A percentile compares a stretch with the other conserved stretches of the same genome.
Conservation (phyloP, 2,329 filamentous ascomycete species). For the Sarocladium strictum region DNA sequence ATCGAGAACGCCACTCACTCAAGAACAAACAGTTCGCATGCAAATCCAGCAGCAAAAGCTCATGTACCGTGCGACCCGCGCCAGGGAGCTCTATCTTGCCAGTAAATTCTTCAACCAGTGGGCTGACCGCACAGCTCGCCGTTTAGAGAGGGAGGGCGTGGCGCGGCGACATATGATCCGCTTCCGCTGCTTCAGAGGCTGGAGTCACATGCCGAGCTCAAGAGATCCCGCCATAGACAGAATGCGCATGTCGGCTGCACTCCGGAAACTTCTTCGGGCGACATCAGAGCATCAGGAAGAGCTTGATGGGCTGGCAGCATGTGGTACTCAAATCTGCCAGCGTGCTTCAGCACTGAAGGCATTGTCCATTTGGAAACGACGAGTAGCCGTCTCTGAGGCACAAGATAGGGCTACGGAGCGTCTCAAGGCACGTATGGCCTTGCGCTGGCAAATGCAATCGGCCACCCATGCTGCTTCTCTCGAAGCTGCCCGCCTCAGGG, state of each 20-base stretch:
- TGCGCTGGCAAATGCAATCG: constrained; percentile 3
- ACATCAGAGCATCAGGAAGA: constrained; percentile 18
- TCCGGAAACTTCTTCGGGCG: constrained; percentile 28
- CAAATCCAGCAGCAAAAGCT: background rate
- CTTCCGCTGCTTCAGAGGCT: constrained; percentile 35
- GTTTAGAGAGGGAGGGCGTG: constrained; percentile 58
- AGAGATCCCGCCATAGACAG: constrained; percentile 23
- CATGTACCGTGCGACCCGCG: constrained; percentile 51
- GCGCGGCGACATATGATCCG: constrained; percentile 67
- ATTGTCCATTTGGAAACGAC: background rate
- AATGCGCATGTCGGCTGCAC: constrained; percentile 21
- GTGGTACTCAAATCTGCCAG: background rate
- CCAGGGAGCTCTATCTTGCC: constrained; percentile 57
- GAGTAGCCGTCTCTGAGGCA: background rate
- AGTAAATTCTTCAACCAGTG: constrained; percentile 44
- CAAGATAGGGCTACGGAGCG: background rate
- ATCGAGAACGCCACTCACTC: background rate
- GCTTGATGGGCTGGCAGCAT: background rate
- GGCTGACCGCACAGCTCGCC: constrained; percentile 58
- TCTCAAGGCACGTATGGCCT: background rate
- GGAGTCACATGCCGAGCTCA: constrained; percentile 27
- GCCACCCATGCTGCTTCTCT: constrained; percentile 16
- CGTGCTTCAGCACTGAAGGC: background rate
- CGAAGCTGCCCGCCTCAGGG: constrained; percentile 6
- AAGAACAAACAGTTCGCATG: background rate